Evolutionary conservation across 2,329 filamentous ascomycete genomes (phyloP).

Genomic region (Arachnopeziza araneosa): DNA sequence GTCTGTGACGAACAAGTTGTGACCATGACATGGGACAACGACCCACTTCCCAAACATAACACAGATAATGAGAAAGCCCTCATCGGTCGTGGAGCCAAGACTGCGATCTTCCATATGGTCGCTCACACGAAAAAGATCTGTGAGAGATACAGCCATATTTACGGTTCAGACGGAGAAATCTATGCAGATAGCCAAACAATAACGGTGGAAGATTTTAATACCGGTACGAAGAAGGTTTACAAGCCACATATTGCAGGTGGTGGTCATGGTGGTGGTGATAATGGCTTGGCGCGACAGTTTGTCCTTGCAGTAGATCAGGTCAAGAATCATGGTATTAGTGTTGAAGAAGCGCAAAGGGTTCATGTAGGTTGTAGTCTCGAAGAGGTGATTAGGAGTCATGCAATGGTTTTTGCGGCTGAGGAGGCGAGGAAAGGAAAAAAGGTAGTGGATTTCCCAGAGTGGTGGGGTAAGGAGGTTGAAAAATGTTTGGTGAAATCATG

Average conservation of each 20-base stretch:
- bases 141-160: slow-evolving; percentile 76
- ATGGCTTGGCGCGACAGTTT: slow-evolving; percentile 76
- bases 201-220: slow-evolving; percentile 66
- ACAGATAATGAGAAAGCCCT: slow-evolving; percentile 18
- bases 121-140: slow-evolving; percentile 85
- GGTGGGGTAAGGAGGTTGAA: slow-evolving; percentile 62
- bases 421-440: slow-evolving; percentile 66
- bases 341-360: slow-evolving; percentile 65
- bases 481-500: slow-evolving; percentile 13
- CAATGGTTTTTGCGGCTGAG: slow-evolving; percentile 90
- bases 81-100: slow-evolving; percentile 61
- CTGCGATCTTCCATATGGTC: slow-evolving; percentile 89
- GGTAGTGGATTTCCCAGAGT: slow-evolving; percentile 68
- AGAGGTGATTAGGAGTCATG: slow-evolving; percentile 84
- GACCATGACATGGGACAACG: slow-evolving; percentile 81
- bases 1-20: slow-evolving; percentile 92
- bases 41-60: slow-evolving; percentile 36
- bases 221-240: slow-evolving; percentile 44
- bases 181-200: slow-evolving; percentile 77
- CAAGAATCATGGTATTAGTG: slow-evolving; percentile 61
- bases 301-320: slow-evolving; percentile 76
- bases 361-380: slow-evolving; percentile 79
- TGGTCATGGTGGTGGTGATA: slow-evolving; percentile 74
- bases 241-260: slow-evolving; percentile 55
- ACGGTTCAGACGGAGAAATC: slow-evolving; percentile 82